Percentiles rank a stretch among this genome's conserved stretches.
phyloP scores from a whole-genome alignment of 2,329 filamentous ascomycete species.

The Colletotrichum sp. region DNA sequence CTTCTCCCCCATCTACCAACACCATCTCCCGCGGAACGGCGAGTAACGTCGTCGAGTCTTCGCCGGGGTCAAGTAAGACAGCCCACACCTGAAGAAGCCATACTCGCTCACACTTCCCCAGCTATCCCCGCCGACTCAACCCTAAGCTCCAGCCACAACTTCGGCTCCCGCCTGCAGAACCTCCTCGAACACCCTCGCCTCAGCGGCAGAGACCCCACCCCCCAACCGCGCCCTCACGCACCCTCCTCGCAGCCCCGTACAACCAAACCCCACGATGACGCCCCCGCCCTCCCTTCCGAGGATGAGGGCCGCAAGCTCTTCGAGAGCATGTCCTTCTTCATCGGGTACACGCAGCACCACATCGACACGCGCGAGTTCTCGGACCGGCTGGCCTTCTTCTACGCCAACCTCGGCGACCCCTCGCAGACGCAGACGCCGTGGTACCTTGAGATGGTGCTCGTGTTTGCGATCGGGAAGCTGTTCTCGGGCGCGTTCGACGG shows the following conservation, averaged over 20 bases:
- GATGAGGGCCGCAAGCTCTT: conserved; percentile 22
- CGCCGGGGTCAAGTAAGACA: neutral
- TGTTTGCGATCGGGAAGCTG: conserved; percentile 18
- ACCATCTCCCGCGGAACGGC: neutral
- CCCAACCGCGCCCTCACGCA: neutral
- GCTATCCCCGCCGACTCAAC: conserved; percentile 23
- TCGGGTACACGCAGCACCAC: conserved; percentile 28
- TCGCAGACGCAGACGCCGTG: neutral
- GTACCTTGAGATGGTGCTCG: conserved; percentile 14
- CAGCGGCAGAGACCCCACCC: neutral
- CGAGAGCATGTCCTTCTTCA: conserved; percentile 25
- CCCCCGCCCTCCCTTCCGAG: conserved; percentile 15
- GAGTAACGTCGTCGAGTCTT: neutral
- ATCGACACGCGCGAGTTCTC: conserved; percentile 27
- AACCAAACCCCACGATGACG: neutral
- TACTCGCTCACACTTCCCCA: neutral
- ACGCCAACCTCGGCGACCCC: neutral
- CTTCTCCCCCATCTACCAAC: neutral
- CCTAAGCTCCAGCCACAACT: conserved; percentile 22
- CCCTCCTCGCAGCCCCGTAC: neutral
- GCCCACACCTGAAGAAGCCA: neutral
- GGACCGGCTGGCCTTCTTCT: conserved; percentile 14
- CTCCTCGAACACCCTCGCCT: conserved; percentile 21
- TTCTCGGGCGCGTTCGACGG: conserved; percentile 1
- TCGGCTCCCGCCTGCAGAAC: conserved; percentile 23